A percentile compares a stretch with the other conserved stretches of the same genome.
Evolutionary conservation across 2,329 filamentous ascomycete species (phyloP).

Genomic region (Fusarium praegraminearum): DNA sequence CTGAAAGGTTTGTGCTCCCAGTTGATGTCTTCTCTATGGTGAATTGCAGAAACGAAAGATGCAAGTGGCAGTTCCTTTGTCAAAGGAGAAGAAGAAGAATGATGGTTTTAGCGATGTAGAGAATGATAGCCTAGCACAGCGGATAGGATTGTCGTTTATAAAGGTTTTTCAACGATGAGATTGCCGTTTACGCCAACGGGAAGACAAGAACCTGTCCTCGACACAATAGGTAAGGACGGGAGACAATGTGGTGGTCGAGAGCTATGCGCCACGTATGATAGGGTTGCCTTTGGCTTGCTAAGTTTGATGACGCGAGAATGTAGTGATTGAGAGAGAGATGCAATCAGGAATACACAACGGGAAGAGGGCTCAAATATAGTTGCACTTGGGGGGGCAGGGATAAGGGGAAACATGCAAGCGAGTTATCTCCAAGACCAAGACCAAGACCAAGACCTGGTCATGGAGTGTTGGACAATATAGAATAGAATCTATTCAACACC

Average conservation of each 20-base stretch:
- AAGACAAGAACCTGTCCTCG: constrained; percentile 28
- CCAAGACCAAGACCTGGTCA: neutral
- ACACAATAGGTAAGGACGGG: constrained; percentile 37
- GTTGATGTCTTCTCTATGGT: neutral
- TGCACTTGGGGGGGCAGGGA: neutral
- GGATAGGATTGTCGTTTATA: constrained; percentile 30
- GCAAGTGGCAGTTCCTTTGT: neutral
- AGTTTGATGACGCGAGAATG: constrained; percentile 13
- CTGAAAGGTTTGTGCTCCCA: neutral
- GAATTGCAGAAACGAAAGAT: neutral
- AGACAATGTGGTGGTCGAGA: constrained; percentile 31
- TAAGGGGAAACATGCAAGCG: constrained; percentile 5
- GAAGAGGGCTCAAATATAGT: constrained; percentile 35
- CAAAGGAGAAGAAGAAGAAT: neutral
- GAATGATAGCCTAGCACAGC: constrained; percentile 2
- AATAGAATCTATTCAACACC: constrained; percentile 26
- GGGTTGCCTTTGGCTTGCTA: constrained; percentile 21
- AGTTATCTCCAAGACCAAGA: neutral
- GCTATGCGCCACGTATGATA: constrained; percentile 38
- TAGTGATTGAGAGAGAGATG: constrained; percentile 14
- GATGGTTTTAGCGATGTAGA: constrained; percentile 4
- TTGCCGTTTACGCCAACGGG: constrained; percentile 27
- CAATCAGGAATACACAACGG: neutral
- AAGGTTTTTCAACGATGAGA: constrained; percentile 13
- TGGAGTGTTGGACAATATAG: constrained; percentile 24